Evolutionary conservation across 2,329 filamentous ascomycete genomes (phyloP).

Genomic region (Apiospora phragmitis): DNA sequence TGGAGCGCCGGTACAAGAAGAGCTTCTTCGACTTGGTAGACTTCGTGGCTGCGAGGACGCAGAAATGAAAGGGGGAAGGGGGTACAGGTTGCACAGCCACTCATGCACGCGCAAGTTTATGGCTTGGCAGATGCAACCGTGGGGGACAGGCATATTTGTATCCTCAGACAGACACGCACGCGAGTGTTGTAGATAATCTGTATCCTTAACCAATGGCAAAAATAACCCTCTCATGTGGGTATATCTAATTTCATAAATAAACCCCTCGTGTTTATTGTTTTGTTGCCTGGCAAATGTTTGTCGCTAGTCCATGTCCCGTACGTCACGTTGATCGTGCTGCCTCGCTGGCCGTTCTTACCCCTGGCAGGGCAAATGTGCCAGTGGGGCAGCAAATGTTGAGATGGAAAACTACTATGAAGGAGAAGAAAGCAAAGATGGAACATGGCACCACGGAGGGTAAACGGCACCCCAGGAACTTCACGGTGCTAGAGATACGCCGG

Average conservation of each 20-base stretch:
- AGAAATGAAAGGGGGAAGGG: neutral
- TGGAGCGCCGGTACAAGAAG: slow-evolving; percentile 54
- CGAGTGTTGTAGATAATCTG: neutral
- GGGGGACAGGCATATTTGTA: too few species aligned
- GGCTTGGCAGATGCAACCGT: too few species aligned
- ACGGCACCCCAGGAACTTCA: neutral
- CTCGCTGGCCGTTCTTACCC: neutral
- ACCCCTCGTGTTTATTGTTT: neutral
- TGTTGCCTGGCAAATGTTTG: neutral
- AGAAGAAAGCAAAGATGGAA: neutral
- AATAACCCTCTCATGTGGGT: neutral
- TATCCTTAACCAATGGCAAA: neutral
- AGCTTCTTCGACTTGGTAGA: slow-evolving; percentile 60
- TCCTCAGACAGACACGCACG: neutral
- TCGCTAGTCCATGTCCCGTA: neutral
- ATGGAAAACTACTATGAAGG: neutral
- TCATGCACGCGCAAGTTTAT: neutral
- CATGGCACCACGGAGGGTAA: neutral
- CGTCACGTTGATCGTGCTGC: too few species aligned
- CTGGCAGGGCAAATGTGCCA: neutral
- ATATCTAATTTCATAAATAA: neutral
- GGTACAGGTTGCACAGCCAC: neutral
- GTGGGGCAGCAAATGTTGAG: neutral
- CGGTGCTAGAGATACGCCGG: neutral
- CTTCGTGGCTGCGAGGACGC: slow-evolving; percentile 36